Percentiles rank a stretch among this genome's conserved stretches.
Evolutionary conservation across 2,329 filamentous ascomycete genomes (phyloP).

Genomic region (Arthrinium phaeospermum): DNA sequence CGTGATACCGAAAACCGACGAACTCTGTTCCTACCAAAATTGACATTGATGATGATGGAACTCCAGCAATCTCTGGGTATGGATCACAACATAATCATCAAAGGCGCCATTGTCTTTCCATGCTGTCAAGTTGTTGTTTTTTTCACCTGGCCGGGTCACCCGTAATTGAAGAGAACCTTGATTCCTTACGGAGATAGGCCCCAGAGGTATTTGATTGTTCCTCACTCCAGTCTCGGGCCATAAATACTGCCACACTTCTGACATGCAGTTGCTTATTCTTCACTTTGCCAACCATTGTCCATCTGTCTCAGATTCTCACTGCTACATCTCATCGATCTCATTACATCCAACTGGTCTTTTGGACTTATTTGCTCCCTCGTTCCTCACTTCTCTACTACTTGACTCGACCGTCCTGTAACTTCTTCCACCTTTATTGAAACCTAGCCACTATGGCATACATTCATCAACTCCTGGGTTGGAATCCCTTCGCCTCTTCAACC

Average conservation of each 20-base stretch:
- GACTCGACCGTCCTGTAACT: neutral
- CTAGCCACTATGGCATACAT: neutral
- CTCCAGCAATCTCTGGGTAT: no score
- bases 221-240: neutral
- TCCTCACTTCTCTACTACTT: neutral
- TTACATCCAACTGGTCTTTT: neutral
- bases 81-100: neutral
- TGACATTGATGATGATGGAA: neutral
- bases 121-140: neutral
- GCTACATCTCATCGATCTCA: neutral
- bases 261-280: no score
- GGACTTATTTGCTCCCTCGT: neutral
- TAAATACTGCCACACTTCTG: neutral
- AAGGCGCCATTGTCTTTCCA: neutral
- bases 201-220: neutral
- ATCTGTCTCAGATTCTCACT: neutral
- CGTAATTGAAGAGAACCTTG: neutral
- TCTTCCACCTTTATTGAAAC: neutral
- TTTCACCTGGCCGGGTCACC: neutral
- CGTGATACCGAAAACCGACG: neutral
- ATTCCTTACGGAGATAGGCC: neutral
- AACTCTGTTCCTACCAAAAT: neutral
- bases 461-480: neutral
- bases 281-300: neutral
- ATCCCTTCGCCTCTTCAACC: neutral